These are phyloP conservation scores for Lithohypha guttulata DNA, from an alignment of 2,329 filamentous ascomycete genomes.

Conservation along the genomic window DNA sequence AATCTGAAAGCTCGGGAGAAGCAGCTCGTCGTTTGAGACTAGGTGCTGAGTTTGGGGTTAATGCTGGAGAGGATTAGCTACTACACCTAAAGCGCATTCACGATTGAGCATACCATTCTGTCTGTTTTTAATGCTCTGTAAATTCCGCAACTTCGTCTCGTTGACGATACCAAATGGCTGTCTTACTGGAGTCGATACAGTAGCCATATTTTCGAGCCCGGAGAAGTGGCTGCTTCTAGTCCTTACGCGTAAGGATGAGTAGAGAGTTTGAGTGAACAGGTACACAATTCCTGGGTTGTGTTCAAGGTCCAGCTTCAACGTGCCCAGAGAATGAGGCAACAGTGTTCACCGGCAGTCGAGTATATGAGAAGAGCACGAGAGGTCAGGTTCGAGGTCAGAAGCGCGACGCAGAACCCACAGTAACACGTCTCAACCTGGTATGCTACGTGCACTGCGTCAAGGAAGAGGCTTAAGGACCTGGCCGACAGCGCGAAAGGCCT, in stretches of 20 bases:
- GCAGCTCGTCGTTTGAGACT: slow-evolving; percentile 38
- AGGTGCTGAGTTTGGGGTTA: slow-evolving; percentile 25
- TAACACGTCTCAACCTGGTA: no score
- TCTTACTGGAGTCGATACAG: slow-evolving; percentile 22
- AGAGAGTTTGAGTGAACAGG: no score
- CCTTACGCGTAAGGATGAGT: no score
- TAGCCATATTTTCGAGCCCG: slow-evolving; percentile 13
- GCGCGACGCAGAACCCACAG: slow-evolving; percentile 5
- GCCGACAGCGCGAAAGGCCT: slow-evolving; percentile 6
- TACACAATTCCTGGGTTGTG: no score
- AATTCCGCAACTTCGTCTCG: slow-evolving; percentile 23
- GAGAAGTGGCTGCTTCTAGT: no score
- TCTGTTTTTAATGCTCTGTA: slow-evolving; percentile 27
- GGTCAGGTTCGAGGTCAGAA: slow-evolving; percentile 13
- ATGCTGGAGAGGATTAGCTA: slow-evolving; percentile 14
- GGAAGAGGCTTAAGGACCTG: slow-evolving; percentile 8
- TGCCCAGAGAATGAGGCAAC: no score
- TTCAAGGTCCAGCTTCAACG: no score
- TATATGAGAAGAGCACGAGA: slow-evolving; percentile 8
- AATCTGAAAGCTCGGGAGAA: slow-evolving; percentile 38
- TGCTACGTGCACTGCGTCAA: no score
- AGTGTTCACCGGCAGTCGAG: background rate
- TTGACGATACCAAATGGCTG: slow-evolving; percentile 26
- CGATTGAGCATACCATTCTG: slow-evolving; percentile 43
- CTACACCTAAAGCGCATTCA: no score